Percentiles rank a stretch among this genome's conserved stretches.
These are phyloP conservation scores for Acacia acuminata DNA, from an alignment of 306 rosid species.

Conservation along the genomic window DNA sequence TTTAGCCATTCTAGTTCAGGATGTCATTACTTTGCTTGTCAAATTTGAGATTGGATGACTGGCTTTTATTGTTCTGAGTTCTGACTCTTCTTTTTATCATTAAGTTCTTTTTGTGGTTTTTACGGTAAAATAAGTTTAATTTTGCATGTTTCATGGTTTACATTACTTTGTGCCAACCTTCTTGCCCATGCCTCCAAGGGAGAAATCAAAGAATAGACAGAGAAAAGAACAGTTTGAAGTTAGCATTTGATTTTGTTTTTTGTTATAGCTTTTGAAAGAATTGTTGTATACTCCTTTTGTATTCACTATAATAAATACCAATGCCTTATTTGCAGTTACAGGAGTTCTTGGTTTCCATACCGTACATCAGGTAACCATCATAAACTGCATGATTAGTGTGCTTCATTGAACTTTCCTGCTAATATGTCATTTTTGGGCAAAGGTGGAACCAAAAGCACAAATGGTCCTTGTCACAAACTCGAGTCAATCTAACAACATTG, in stretches of 20 bases:
- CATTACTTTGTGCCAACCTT: neutral
- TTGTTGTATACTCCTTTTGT: conserved; percentile 8
- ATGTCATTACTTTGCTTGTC: conserved; percentile 17
- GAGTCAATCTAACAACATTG: conserved; percentile 38
- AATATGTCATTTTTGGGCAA: conserved; percentile 33
- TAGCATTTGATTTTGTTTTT: conserved; percentile 7
- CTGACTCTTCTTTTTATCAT: neutral
- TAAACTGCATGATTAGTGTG: neutral
- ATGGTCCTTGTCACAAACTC: conserved; percentile 77
- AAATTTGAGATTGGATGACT: conserved; percentile 20
- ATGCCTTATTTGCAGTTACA: conserved; percentile 47
- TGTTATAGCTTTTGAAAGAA: conserved; percentile 1
- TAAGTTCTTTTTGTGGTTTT: conserved; percentile 13
- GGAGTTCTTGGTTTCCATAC: conserved; percentile 95
- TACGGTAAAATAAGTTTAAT: conserved; percentile 9
- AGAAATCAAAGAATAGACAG: neutral
- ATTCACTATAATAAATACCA: conserved; percentile 5
- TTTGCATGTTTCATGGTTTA: conserved; percentile 16
- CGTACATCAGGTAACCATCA: conserved; percentile 69
- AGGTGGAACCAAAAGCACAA: conserved; percentile 95
- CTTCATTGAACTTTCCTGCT: conserved; percentile 28
- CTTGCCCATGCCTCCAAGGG: neutral
- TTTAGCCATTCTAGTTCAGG: conserved; percentile 21
- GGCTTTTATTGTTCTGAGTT: neutral
- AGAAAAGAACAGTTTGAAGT: neutral